Evolutionary conservation across 192 early-diverging fungal species (phyloP).

Genomic region (Mortierella alpina): DNA sequence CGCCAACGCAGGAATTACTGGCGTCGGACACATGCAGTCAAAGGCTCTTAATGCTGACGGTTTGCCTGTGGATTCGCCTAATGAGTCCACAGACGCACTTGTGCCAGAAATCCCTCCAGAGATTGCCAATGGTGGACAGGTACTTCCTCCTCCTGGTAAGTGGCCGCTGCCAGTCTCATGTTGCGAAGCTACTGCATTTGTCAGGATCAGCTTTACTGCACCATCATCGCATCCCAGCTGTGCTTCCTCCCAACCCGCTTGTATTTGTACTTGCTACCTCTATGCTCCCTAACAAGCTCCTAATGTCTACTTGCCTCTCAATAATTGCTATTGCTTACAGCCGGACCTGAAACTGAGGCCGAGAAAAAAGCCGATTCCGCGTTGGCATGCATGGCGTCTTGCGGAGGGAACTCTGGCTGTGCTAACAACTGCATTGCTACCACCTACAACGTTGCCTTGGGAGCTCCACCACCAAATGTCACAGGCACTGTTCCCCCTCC

Average conservation of each 20-base stretch:
- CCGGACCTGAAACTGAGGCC: constrained; percentile 14
- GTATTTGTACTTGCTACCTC: background rate
- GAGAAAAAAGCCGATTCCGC: constrained; percentile 31
- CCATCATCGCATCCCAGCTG: background rate
- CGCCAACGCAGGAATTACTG: constrained; percentile 4
- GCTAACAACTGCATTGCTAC: constrained; percentile 16
- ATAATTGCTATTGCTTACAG: background rate
- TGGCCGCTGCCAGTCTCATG: background rate
- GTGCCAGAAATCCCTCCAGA: background rate
- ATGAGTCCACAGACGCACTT: background rate
- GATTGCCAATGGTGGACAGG: background rate
- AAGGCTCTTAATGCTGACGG: background rate
- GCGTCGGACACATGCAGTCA: background rate
- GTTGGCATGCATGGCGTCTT: constrained; percentile 13
- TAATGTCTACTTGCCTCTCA: background rate
- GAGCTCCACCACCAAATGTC: background rate
- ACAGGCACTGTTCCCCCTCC: constrained; percentile 1
- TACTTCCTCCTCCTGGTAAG: background rate
- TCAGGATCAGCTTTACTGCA: background rate
- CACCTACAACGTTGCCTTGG: constrained; percentile 14
- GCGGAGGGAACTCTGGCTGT: background rate
- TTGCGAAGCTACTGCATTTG: background rate
- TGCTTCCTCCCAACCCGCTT: background rate
- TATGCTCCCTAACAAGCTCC: no score
- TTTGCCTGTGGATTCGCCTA: background rate